Conservation (phyloP, 306 rosid genomes). For the Lathyrus aphaca region DNA sequence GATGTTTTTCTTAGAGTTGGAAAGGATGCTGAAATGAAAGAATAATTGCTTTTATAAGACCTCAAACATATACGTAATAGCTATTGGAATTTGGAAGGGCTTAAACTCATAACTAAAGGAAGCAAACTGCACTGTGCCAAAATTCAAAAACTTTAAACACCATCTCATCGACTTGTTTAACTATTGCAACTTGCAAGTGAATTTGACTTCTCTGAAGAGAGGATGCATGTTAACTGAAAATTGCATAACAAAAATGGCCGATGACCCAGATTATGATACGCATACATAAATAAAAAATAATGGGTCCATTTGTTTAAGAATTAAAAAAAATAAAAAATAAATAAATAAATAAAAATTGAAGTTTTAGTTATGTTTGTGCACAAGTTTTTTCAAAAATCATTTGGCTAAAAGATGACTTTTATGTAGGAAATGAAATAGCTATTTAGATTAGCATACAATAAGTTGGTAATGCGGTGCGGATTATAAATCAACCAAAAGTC, state of each 20-base stretch:
- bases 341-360: too few relatives aligned
- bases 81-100: not conserved
- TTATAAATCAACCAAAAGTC: not conserved
- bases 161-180: not conserved
- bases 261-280: not conserved
- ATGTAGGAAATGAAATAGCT: too few relatives aligned
- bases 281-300: not conserved
- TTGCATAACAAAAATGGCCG: not conserved
- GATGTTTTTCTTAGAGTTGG: constrained; percentile 10
- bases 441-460: too few relatives aligned
- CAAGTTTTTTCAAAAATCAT: too few relatives aligned
- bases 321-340: too few relatives aligned
- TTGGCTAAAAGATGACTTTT: too few relatives aligned
- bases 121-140: not conserved
- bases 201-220: not conserved
- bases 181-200: constrained; percentile 2
- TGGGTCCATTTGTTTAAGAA: not conserved
- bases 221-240: not conserved
- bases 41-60: not conserved
- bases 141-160: constrained; percentile 2
- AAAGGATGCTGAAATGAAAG: constrained; percentile 3
- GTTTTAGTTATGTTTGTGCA: too few relatives aligned
- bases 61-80: not conserved
- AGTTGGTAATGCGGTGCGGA: not conserved
- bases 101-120: constrained; percentile 3